Percentiles rank a stretch among this genome's conserved stretches.
These are phyloP conservation scores for Hylodesmum podocarpum DNA, from an alignment of 306 rosid genomes.

Conservation along the genomic window DNA sequence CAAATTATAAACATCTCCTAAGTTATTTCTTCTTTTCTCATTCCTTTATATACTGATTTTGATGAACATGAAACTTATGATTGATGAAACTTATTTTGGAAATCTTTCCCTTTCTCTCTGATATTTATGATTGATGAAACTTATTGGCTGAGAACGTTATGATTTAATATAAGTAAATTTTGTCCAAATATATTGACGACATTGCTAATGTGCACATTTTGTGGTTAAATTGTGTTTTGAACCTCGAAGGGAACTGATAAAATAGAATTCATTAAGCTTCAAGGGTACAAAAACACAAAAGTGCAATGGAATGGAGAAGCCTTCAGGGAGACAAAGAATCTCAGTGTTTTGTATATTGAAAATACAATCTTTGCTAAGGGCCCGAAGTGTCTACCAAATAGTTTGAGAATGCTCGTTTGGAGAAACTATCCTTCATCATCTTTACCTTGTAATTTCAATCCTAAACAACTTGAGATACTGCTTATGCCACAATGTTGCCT, in stretches of 20 bases:
- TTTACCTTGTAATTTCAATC: constrained; percentile 18
- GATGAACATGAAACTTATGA: background rate
- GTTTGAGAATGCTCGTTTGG: constrained; percentile 22
- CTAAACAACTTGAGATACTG: background rate
- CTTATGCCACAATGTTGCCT: background rate
- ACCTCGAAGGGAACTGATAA: background rate
- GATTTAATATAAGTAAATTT: background rate
- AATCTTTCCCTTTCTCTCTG: background rate
- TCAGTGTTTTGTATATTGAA: background rate
- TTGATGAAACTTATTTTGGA: background rate
- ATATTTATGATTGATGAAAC: background rate
- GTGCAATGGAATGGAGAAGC: constrained; percentile 22
- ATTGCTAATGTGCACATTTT: background rate
- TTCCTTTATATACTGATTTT: background rate
- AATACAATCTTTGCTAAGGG: background rate
- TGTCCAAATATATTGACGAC: background rate
- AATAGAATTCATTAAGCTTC: constrained; percentile 15
- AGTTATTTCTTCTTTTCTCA: background rate
- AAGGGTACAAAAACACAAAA: background rate
- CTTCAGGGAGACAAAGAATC: constrained; percentile 21
- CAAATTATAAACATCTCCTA: background rate
- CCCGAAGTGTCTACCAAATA: constrained; percentile 20
- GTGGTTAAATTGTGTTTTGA: background rate
- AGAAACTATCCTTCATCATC: constrained; percentile 20
- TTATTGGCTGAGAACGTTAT: background rate